Base-by-base conservation (phyloP, 306 rosid species). In the Lathyrus oleraceus region DNA sequence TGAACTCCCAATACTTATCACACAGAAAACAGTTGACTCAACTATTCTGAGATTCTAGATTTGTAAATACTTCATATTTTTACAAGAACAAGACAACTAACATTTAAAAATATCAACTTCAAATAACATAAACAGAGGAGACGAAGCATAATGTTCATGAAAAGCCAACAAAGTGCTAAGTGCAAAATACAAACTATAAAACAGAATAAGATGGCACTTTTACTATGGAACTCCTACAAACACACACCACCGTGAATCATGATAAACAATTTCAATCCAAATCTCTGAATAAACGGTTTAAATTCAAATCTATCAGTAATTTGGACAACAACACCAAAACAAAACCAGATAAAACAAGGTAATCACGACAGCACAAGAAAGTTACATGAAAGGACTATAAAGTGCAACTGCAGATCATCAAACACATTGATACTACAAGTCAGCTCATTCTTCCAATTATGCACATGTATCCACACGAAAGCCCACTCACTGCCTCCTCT, bases 351-450 rank as follows among this genome's bases (percentile, higher is more conserved):
- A 30, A 58, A 58, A n/a, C 40, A 58, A 30, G 19, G 20, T 7
- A 36, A 58, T 59, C 65, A 21, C 6, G 65, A 30, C 39, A 59
- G 16, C 35, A 14, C 15, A 6, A 30, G 64, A n/a, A 58, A 58
- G 21, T 7, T 30, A 15, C 65, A 59, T 6, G 43, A 59, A 28
- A 59, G 43, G 65, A 8, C 43, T 59, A 59, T 36, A 30, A 59
- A 30, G 42, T 59, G 65, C 65, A 59, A 32, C 65, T 59, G 65
- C 43, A 30, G 10, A 59, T 42, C 65, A 59, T 59, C 38, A 28
- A 30, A 59, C 38, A n/a, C 16, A 7, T 57, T 14, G 30, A 57
- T 9, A 13, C 61, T 9, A 6, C 36, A 30, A n/a, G 21, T 28
- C 43, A 28, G n/a, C 15, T n/a, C 65, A 30, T 59, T 59, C 16